Conservation (phyloP, 2,329 filamentous ascomycete genomes). For the Colletotrichum orchidophilum region DNA sequence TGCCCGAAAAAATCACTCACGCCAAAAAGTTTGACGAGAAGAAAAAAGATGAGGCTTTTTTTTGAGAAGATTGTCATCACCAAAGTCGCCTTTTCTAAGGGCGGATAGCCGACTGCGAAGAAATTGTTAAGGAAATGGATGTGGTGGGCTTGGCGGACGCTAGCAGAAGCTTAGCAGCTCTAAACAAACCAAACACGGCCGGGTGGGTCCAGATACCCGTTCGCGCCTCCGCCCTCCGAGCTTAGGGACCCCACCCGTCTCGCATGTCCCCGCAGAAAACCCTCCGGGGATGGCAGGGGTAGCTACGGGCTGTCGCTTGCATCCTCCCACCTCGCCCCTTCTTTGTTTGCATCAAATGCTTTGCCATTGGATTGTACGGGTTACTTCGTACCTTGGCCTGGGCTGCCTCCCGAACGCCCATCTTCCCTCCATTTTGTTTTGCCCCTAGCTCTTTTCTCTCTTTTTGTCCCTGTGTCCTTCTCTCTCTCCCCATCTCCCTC, state of each 20-base stretch:
- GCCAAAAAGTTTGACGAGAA: neutral
- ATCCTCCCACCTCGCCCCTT: neutral
- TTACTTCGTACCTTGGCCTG: neutral
- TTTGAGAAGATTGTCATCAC: neutral
- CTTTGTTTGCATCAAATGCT: neutral
- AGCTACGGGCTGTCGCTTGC: neutral
- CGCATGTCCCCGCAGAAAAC: neutral
- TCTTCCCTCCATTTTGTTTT: neutral
- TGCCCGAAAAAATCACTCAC: constrained; percentile 23
- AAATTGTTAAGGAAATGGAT: constrained; percentile 27
- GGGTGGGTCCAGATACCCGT: neutral
- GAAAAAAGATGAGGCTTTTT: neutral
- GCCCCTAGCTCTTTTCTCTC: neutral
- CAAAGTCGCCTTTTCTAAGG: constrained; percentile 29
- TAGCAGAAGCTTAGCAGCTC: constrained; percentile 34
- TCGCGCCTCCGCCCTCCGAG: too few relatives aligned
- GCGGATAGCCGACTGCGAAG: constrained; percentile 1
- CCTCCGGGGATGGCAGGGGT: constrained; percentile 19
- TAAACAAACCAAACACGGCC: constrained; percentile 30
- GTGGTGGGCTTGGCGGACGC: constrained; percentile 26
- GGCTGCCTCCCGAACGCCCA: neutral
- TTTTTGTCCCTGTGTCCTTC: neutral
- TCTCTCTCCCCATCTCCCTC: neutral
- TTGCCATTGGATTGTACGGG: neutral
- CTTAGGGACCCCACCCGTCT: neutral